Evolutionary conservation across 257 asterid species (phyloP), one percentile per base, ranked within the genome.

Genomic region (Catharanthus roseus): DNA sequence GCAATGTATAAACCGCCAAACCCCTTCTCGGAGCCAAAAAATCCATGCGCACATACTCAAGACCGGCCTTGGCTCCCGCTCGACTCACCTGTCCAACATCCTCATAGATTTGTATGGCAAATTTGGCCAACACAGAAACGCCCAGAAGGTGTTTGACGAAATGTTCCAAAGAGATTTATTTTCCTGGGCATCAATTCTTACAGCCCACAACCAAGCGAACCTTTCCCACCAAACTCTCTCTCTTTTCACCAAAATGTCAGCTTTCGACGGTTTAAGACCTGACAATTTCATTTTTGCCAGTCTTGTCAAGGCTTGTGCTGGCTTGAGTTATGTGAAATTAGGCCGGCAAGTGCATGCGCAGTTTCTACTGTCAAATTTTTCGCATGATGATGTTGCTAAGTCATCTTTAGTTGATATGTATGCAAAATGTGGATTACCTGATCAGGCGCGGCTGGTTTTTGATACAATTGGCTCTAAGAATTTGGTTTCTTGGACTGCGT

Each of bases 161-260:
- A 89, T 90, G 96, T 83, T 89, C 10, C 65, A 72, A 4, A 79
- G 91, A 72, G 92, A 92, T 79, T 78, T 84, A 34, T 88, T 87
- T 61, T 92, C 97, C 3, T 92, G 97, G 97, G 87, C 95, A 0
- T 85, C 97, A 2, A 73, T 92, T 75, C 83, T 92, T 68, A 89
- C 96, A 45, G 87, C 87, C 41, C 78, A 84, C 76, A 92, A 89
- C 71, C 86, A 76, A 64, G 88, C 91, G 57, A 72, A 77, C 60
- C 80, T 81, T n/a, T 84, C 81, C 31, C 41, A 29, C 1, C 63
- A 38, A 19, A 78, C 92, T 13, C 82, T 89, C 10, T 50, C 31
- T 63, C 55, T 88, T 29, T 89, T 88, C 67, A 67, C 80, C 55
- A 19, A n/a, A 9, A 76, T 82, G 81, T 68, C 74, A 4, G 70